Base-by-base conservation (phyloP, 148 eudicot species). In the Nepenthes gracilis region DNA sequence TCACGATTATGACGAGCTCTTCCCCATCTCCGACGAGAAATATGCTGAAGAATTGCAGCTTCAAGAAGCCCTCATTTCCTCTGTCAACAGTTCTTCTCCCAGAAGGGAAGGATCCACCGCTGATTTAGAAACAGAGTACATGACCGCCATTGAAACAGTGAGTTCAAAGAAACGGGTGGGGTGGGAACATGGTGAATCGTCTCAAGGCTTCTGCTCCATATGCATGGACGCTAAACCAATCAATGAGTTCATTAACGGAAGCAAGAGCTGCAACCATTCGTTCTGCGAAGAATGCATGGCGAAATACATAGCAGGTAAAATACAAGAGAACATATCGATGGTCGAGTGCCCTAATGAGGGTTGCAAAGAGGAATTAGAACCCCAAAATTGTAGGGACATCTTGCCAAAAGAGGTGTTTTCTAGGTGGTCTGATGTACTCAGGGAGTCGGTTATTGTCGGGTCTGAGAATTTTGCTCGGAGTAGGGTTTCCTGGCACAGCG, bases 11-110 rank as follows among this genome's bases (percentile, higher is more conserved):
- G 81, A 75, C 0, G 74, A 79, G 40, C 60, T 79, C 10, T 43
- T 81, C 38, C 90, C 82, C 0, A 74, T 88, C 51, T 83, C 85
- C 0, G 96, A 89, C 36, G 79, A 73, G 49, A 71, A 74, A 47
- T 85, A 71, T 34, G 93, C 93, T 0, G 38, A 57, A 2, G 75
- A 81, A 55, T 52, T 81, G 12, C 71, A 75, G 36, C 61, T 83
- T 2, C 90, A 89, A 68, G 93, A 85, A 55, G 83, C 77, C 15
- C 15, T 64, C 38, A 36, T 1, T 14, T 64, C 74, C 0, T 68
- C 77, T 0, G 63, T 74, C 2, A 13, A 35, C 9, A 4, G 56
- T 56, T 6, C 13, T 47, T 6, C n/a, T 6, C 47, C 47, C n/a
- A 36, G 12, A 48, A 59, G 12, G 32, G 37, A n/a, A 7, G 37